These are phyloP conservation scores for Aspergillus aculeatinus DNA, from an alignment of 2,329 filamentous ascomycete genomes.

Conservation along the genomic window DNA sequence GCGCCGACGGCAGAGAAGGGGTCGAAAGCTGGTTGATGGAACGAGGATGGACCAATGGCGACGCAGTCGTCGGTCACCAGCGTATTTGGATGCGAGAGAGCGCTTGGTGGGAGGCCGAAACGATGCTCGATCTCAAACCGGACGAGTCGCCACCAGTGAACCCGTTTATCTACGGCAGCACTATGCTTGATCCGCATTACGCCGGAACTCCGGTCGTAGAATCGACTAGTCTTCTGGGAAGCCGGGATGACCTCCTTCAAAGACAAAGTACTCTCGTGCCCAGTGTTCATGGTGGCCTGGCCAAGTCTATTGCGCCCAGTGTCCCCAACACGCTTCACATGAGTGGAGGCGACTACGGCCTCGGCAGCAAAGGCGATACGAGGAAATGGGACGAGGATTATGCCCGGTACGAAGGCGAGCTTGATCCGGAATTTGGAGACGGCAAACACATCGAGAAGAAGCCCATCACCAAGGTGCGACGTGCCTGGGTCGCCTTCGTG, in stretches of 20 bases:
- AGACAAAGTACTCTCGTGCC: conserved; percentile 51
- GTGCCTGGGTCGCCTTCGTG: conserved; percentile 76
- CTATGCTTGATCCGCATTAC: conserved; percentile 65
- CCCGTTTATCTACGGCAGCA: conserved; percentile 54
- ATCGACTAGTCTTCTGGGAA: conserved; percentile 63
- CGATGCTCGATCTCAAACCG: conserved; percentile 86
- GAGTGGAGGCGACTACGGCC: conserved; percentile 83
- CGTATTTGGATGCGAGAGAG: conserved; percentile 93
- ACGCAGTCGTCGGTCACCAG: conserved; percentile 86
- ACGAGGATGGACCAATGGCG: conserved; percentile 96
- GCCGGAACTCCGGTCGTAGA: conserved; percentile 58
- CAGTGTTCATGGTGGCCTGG: conserved; percentile 49
- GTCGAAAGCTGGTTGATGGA: conserved; percentile 94
- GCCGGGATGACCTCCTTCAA: conserved; percentile 63
- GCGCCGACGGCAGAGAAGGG: conserved; percentile 84
- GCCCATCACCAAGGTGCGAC: conserved; percentile 62
- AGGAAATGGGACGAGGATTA: conserved; percentile 61
- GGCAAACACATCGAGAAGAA: conserved; percentile 74
- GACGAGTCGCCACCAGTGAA: conserved; percentile 47
- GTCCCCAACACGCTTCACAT: conserved; percentile 57
- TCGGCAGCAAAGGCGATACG: conserved; percentile 81
- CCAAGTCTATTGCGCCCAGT: conserved; percentile 53
- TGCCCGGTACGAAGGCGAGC: conserved; percentile 67
- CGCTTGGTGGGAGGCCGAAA: conserved; percentile 97
- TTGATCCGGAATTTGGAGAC: conserved; percentile 76